phyloP scores from a whole-genome alignment of 2,329 filamentous ascomycete genomes.

The Dothistroma pini region DNA sequence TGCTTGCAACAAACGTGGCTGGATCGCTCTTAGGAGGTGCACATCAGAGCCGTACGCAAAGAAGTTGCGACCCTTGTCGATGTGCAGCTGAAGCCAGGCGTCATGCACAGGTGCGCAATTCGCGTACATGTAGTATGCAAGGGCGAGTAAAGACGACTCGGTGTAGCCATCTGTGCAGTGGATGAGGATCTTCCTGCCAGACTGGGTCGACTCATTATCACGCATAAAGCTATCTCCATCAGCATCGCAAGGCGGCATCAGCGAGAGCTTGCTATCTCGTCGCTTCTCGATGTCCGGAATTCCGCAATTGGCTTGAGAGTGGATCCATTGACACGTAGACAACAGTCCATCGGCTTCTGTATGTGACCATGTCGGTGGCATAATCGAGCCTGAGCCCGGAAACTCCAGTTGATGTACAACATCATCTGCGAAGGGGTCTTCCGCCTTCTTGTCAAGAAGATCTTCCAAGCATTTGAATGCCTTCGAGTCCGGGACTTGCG shows the following conservation, averaged over 20 bases:
- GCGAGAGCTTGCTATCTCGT: constrained; percentile 43
- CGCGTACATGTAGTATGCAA: constrained; percentile 92
- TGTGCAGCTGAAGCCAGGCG: constrained; percentile 84
- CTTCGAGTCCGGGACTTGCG: constrained; percentile 67
- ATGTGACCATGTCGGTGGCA: constrained; percentile 79
- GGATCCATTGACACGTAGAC: constrained; percentile 86
- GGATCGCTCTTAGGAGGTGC: constrained; percentile 70
- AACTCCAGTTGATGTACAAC: constrained; percentile 67
- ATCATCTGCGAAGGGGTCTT: constrained; percentile 34
- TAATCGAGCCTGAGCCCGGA: constrained; percentile 88
- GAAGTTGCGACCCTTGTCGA: constrained; percentile 79
- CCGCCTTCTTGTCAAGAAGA: constrained; percentile 36
- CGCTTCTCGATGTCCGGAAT: constrained; percentile 25
- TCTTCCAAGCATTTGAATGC: constrained; percentile 62
- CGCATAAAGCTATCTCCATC: constrained; percentile 58
- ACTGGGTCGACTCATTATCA: constrained; percentile 12
- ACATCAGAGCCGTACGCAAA: constrained; percentile 95
- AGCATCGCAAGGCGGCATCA: constrained; percentile 38
- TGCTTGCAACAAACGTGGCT: constrained; percentile 68
- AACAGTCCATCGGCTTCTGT: constrained; percentile 79
- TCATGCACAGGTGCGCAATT: constrained; percentile 75
- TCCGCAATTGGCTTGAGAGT: constrained; percentile 64
- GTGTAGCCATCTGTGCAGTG: constrained; percentile 97
- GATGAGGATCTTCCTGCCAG: constrained; percentile 70
- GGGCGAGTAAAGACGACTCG: constrained; percentile 80